Conservation (phyloP, 176 grass and related monocot genomes). For the Metroxylon sagu region DNA sequence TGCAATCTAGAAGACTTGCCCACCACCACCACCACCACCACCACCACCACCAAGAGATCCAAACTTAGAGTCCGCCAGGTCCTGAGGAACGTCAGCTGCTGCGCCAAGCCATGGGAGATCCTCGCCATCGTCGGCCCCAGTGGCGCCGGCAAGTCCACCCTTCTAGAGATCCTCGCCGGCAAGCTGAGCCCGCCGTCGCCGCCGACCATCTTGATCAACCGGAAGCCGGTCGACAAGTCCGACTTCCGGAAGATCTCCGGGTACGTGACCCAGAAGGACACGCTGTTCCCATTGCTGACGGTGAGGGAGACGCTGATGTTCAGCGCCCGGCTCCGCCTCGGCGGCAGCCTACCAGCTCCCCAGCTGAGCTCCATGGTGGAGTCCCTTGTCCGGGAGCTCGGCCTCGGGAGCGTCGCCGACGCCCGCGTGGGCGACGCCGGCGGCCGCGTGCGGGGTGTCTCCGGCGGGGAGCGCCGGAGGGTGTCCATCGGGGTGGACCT, state of each 20-base stretch:
- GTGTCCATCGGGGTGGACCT: conserved; percentile 67
- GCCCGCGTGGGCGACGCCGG: conserved; percentile 17
- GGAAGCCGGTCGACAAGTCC: conserved; percentile 23
- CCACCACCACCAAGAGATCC: not conserved
- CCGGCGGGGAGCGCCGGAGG: conserved; percentile 58
- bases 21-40: not conserved
- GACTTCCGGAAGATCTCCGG: conserved; percentile 36
- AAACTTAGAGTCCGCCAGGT: conserved; percentile 22
- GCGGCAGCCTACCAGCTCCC: not conserved
- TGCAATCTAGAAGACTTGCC: not conserved
- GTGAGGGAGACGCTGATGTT: conserved; percentile 59
- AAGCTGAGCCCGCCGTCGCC: conserved; percentile 17
- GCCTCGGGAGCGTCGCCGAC: conserved; percentile 31
- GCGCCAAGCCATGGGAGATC: conserved; percentile 43
- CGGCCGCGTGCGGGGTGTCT: conserved; percentile 35
- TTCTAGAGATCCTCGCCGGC: conserved; percentile 60
- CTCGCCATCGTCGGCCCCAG: conserved; percentile 68
- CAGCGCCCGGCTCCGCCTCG: conserved; percentile 50
- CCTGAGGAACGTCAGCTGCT: conserved; percentile 51
- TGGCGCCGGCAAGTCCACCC: conserved; percentile 60
- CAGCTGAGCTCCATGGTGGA: conserved; percentile 32
- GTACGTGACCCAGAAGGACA: conserved; percentile 61
- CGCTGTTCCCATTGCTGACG: conserved; percentile 61
- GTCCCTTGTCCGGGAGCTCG: conserved; percentile 38
- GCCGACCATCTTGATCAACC: conserved; percentile 28